Conservation (phyloP, 768 basidiomycete genomes). For the Phanerochaete sordida region DNA sequence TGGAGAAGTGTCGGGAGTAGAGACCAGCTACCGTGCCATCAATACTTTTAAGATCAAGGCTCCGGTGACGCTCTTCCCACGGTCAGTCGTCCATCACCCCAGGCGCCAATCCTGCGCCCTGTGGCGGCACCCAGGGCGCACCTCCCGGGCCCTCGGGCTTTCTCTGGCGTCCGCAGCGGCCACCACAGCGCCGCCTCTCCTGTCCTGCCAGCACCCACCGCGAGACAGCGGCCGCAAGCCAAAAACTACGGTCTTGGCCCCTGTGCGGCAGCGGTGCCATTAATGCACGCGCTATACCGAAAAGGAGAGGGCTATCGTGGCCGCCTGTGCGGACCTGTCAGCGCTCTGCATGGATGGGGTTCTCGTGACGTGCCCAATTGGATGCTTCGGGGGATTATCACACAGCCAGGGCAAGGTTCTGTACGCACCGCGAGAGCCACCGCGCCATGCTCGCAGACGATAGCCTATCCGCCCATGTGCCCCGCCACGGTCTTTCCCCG, state of each 20-base stretch:
- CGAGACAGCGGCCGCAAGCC: not conserved
- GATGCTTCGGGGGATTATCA: not conserved
- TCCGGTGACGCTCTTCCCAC: conserved; percentile 1
- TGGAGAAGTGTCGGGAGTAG: not conserved
- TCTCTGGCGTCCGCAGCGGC: not conserved
- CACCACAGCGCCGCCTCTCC: not conserved
- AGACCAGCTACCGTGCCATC: not conserved
- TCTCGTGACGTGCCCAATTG: not conserved
- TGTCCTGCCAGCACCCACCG: no score
- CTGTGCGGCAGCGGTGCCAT: not conserved
- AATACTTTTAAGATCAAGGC: not conserved
- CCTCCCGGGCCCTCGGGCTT: not conserved
- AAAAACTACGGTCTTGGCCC: not conserved
- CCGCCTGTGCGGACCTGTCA: not conserved
- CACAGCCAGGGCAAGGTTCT: not conserved
- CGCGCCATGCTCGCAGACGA: not conserved
- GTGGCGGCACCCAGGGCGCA: not conserved
- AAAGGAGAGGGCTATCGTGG: not conserved
- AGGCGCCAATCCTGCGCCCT: not conserved
- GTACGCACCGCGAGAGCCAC: not conserved
- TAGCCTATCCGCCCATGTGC: not conserved
- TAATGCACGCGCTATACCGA: not conserved
- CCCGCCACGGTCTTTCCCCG: not conserved
- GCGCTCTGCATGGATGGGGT: not conserved
- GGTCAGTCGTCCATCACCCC: not conserved